Evolutionary conservation across 441 rosid genomes (phyloP), one percentile per base, ranked within the genome.

Genomic region (Arabidopsis lyrata): DNA sequence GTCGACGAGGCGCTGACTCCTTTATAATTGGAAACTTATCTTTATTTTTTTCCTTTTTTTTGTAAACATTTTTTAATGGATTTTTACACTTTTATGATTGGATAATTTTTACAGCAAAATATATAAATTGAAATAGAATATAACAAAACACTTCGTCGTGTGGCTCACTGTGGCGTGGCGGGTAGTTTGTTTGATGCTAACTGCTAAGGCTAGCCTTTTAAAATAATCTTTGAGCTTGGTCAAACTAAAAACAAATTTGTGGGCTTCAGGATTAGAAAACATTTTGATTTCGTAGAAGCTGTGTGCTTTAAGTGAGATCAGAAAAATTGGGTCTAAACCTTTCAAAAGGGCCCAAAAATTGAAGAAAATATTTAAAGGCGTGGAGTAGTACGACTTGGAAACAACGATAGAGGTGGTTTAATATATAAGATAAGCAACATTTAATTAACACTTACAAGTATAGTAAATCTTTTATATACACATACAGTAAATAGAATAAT

Each of bases 1-100:
- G 48, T 60, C 12, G 47, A 65, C 62, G 29, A 29, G 62, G 7
- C 63, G 63, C 72, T 32, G 66, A 58, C 49, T 68, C 62, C 56
- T 52, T 11, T 2, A 18, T 74, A 8, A 14, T 16, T 58, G 8
- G 24, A 38, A 16, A 63, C 47, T 15, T 22, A 22, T 73, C 4
- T 5, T 38, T 5, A 2, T 22, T 22, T 22, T 22, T 22, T 22
- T 22, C 24, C 22, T 20, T 1, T 20, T 20, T 20, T 20, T 20
- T 20, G 1, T 20, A 20, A 20, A 20, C 2, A 20, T 20, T 20
- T 20, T 20, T 20, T 20, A 20, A 20, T 20, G 22, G 22, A 20
- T 20, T 20, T 20, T 20, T 20, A 20, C 22, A 20, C 22, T 20
- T 20, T 20, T 20, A 20, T 20, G 22, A 20, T 36, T 57, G 34